These are phyloP conservation scores for Penicillium sumatraense DNA, from an alignment of 2,329 filamentous ascomycete genomes.

Conservation along the genomic window DNA sequence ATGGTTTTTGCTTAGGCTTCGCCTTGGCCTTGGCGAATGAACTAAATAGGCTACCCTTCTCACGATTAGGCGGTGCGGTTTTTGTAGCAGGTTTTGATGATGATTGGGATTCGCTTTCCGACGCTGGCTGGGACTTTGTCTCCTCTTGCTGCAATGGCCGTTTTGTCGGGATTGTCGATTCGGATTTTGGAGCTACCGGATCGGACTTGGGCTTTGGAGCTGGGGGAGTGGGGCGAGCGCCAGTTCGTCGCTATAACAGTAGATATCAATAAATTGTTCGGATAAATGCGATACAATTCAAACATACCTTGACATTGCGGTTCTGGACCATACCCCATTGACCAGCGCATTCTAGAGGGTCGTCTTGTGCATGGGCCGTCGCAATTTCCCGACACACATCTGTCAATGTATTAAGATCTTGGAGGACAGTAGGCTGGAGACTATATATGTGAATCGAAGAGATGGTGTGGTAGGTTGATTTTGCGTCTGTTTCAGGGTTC, in stretches of 20 bases:
- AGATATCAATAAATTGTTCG: neutral
- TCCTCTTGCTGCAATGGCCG: slow-evolving; percentile 40
- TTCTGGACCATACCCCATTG: slow-evolving; percentile 78
- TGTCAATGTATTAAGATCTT: slow-evolving; percentile 72
- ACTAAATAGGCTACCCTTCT: slow-evolving; percentile 71
- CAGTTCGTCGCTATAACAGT: slow-evolving; percentile 51
- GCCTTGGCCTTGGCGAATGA: slow-evolving; percentile 75
- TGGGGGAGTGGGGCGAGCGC: slow-evolving; percentile 44
- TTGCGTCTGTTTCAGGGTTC: slow-evolving; percentile 57
- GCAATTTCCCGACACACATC: slow-evolving; percentile 70
- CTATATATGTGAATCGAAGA: slow-evolving; percentile 87
- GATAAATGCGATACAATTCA: neutral
- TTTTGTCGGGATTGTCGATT: slow-evolving; percentile 44
- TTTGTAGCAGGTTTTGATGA: slow-evolving; percentile 45
- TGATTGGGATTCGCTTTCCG: slow-evolving; percentile 30
- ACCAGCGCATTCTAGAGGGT: slow-evolving; percentile 62
- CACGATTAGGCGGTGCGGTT: slow-evolving; percentile 58
- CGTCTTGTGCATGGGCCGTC: slow-evolving; percentile 60
- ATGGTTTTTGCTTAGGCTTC: slow-evolving; percentile 61
- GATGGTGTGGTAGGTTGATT: slow-evolving; percentile 72
- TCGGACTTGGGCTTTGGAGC: slow-evolving; percentile 39
- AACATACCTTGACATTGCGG: slow-evolving; percentile 62
- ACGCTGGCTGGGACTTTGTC: slow-evolving; percentile 22
- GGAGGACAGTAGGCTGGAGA: slow-evolving; percentile 70
- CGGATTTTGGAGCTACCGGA: slow-evolving; percentile 36